Conservation (phyloP, 2,329 filamentous ascomycete species). For the Albifimbria verrucaria region DNA sequence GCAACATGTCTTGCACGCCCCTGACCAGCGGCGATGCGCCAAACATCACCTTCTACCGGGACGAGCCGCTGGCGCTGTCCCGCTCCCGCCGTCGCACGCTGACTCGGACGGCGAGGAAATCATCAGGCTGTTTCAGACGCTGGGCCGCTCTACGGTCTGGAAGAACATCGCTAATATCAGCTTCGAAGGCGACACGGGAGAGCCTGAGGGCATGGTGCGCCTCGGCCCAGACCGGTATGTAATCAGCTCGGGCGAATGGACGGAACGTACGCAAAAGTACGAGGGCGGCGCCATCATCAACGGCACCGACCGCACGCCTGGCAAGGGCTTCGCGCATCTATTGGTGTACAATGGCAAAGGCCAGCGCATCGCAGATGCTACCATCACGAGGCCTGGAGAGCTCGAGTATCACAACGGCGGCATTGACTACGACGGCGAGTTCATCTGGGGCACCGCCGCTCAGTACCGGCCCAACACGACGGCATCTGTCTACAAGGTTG, state of each 20-base stretch:
- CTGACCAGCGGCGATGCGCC: constrained; percentile 11
- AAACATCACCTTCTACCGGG: constrained; percentile 31
- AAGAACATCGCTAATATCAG: constrained; percentile 36
- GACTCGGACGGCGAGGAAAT: constrained; percentile 32
- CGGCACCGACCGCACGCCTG: constrained; percentile 45
- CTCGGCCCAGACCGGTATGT: constrained; percentile 40
- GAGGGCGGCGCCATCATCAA: constrained; percentile 37
- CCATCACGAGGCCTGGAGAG: constrained; percentile 32
- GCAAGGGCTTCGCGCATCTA: constrained; percentile 41
- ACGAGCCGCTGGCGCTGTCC: constrained; percentile 27
- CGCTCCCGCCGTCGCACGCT: constrained; percentile 31
- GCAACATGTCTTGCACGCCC: background rate
- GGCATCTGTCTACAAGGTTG: constrained; percentile 36
- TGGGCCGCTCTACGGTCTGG: constrained; percentile 39
- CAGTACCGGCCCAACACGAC: constrained; percentile 47
- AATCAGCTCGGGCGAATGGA: constrained; percentile 42
- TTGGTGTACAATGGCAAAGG: constrained; percentile 42
- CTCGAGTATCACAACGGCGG: constrained; percentile 45
- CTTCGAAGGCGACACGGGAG: constrained; percentile 43
- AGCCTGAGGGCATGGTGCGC: constrained; percentile 46
- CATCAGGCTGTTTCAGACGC: constrained; percentile 28
- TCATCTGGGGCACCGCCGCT: constrained; percentile 42
- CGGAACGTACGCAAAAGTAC: constrained; percentile 33
- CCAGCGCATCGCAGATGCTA: constrained; percentile 39
- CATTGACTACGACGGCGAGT: constrained; percentile 44